These are phyloP conservation scores for Paramecium sonneborni DNA, from an alignment of 73 alveolate genomes.

Conservation along the genomic window DNA sequence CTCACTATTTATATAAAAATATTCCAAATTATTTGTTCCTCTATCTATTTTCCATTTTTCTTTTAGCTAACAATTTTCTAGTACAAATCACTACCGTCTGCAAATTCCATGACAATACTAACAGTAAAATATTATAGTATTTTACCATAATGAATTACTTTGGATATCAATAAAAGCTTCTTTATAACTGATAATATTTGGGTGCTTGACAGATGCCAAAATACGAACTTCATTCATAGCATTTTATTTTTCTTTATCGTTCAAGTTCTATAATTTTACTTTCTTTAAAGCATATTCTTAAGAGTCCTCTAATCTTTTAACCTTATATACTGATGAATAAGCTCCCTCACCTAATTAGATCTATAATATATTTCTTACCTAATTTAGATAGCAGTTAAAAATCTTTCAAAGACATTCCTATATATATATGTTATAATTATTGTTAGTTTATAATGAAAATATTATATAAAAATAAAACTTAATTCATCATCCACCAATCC, in stretches of 20 bases:
- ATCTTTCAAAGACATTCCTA: conserved; percentile 68
- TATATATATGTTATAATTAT: not conserved
- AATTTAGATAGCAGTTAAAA: conserved; percentile 66
- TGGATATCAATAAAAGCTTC: conserved; percentile 82
- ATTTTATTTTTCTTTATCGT: conserved; percentile 84
- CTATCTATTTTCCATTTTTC: conserved; percentile 58
- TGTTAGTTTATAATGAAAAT: not conserved
- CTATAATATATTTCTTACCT: conserved; percentile 47
- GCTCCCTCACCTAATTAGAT: conserved; percentile 86
- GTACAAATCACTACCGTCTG: conserved; percentile 84
- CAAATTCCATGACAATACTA: conserved; percentile 90
- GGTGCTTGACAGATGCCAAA: conserved; percentile 80
- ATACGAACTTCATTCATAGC: conserved; percentile 89
- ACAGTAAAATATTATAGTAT: not conserved
- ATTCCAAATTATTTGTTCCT: conserved; percentile 82
- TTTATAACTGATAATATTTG: conserved; percentile 78
- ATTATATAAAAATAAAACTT: not conserved
- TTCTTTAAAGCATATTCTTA: conserved; percentile 79
- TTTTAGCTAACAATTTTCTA: conserved; percentile 69
- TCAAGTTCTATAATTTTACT: conserved; percentile 73
- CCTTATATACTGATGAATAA: conserved; percentile 81
- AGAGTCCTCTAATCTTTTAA: conserved; percentile 71
- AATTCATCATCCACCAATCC: not conserved
- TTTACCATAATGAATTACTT: conserved; percentile 74
- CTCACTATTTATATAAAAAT: conserved; percentile 72